Evolutionary conservation across 441 rosid genomes (phyloP), one percentile per base, ranked within the genome.

Genomic region (Bocquillonia castaneifolia): DNA sequence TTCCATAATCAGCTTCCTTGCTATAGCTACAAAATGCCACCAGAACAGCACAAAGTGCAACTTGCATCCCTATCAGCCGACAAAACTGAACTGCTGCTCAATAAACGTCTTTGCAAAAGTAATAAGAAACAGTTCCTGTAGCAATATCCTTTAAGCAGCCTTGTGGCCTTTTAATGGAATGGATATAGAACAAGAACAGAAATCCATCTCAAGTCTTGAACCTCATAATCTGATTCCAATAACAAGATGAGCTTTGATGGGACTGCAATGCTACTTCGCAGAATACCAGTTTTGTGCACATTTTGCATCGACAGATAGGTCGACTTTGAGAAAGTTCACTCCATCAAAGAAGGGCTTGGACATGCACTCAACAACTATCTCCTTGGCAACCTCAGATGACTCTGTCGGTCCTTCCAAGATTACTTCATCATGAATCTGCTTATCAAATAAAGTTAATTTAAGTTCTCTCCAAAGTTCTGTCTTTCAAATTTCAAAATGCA

Each of bases 361-460:
- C 94, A 94, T 94, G 87, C 99, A 94, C 47, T 88, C 84, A 22
- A 90, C 88, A 50, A 92, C 98, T 62, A 92, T 84, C 47, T 80
- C 82, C 83, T 83, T 92, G 7, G 99, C 99, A 5, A 69, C 77
- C 78, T 88, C 96, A 1, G 98, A 92, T 18, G 99, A 87, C 72
- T 87, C 98, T 1, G 82, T 81, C 45, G 98, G 99, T 72, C 99
- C 99, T 87, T 94, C 99, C 80, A 92, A 79, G 68, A 94, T 94
- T 71, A 94, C 97, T 88, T 94, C 98, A 81, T 94, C 98, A 66
- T 94, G 99, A 71, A 94, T 88, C 99, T 94, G 91, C 53, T 52
- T 78, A 62, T 62, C 50, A 28, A 20, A 71, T 25, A 23, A 59
- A 54, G 60, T 71, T 76, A 63, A 69, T 44, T 42, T 59, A 56